Base-by-base conservation (phyloP, 495 filamentous ascomycete genomes). In the Hypomontagnella submonticulosa region DNA sequence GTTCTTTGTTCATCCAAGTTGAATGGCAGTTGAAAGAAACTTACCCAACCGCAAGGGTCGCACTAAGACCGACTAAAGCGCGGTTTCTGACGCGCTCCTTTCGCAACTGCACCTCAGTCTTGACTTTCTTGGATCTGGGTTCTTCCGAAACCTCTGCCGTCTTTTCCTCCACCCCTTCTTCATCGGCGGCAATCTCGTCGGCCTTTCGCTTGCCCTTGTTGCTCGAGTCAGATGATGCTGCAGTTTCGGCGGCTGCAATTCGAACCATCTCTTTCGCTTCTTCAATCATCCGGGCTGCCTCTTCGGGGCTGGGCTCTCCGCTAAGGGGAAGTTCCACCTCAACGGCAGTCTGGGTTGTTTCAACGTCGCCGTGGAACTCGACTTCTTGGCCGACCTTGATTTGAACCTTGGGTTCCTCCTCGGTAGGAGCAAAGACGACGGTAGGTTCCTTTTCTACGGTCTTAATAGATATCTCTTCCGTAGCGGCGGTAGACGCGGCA, bases 231-330 rank as follows among this genome's bases (percentile, higher is more conserved):
- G 78, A 70, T 12, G 55, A 69, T 4, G 61, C 55, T 4, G 75
- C 75, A 30, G 87, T 82, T 43, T 85, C 74, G 62, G 88, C 86
- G 44, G 81, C 82, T 40, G 91, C 92, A 53, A 90, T 90, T 50
- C 90, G 85, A 4, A 98, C 95, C 92, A 97, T 97, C 65, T 87
- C 87, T 74, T 90, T 92, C 5, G 95, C 95, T 74, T 90, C 84
- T 44, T 86, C 88, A 43, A 98, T 88, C 89, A 97, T 90, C 32
- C 88, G 83, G 55, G 90, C 81, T 0, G 93, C 87, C 50, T 90
- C 88, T 38, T 90, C 90, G 2, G 90, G 84, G 8, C 89, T 82
- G 0, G 91, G 90, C 37, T 92, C 87, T 12, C 89, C 87, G 9
- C 83, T 79, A 40, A 79, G 32, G 10, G 80, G 82, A 10, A 88